Evolutionary conservation across 2,329 filamentous ascomycete genomes (phyloP).

Genomic region (Penicillium sp.): DNA sequence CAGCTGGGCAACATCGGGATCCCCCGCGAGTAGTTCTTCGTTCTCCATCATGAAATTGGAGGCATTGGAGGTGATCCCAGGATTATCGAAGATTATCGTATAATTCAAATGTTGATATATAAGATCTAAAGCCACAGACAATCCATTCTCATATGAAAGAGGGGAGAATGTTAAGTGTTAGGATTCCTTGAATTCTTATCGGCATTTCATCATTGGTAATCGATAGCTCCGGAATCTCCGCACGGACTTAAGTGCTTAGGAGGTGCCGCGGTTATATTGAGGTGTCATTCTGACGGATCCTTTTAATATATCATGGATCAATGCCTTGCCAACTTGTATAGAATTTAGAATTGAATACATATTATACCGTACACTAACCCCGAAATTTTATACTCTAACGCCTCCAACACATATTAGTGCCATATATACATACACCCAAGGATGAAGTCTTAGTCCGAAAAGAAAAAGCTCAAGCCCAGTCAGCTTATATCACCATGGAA

Average conservation of each 20-base stretch:
- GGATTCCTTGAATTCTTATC: conserved; percentile 1
- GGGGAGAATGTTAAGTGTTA: background rate
- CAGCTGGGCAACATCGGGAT: conserved; percentile 31
- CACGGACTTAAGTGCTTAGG: background rate
- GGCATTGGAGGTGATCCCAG: background rate
- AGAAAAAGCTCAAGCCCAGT: background rate
- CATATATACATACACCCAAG: conserved; percentile 3
- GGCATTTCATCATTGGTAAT: background rate
- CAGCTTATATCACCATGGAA: conserved; percentile 30
- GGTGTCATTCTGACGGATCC: background rate
- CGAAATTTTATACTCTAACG: conserved; percentile 5
- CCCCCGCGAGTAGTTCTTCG: conserved; percentile 33
- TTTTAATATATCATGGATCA: background rate
- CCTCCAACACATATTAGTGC: conserved; percentile 4
- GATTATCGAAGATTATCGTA: background rate
- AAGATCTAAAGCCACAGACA: background rate
- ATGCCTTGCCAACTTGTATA: background rate
- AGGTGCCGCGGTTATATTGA: background rate
- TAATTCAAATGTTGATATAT: conserved; percentile 1
- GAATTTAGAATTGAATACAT: background rate
- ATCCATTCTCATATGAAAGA: background rate
- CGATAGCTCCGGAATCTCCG: conserved; percentile 12
- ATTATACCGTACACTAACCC: conserved; percentile 3
- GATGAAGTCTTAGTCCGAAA: background rate
- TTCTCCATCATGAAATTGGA: conserved; percentile 29